These are phyloP conservation scores for Xylariaceae sp. DNA, from an alignment of 2,329 filamentous ascomycete species.

Conservation along the genomic window DNA sequence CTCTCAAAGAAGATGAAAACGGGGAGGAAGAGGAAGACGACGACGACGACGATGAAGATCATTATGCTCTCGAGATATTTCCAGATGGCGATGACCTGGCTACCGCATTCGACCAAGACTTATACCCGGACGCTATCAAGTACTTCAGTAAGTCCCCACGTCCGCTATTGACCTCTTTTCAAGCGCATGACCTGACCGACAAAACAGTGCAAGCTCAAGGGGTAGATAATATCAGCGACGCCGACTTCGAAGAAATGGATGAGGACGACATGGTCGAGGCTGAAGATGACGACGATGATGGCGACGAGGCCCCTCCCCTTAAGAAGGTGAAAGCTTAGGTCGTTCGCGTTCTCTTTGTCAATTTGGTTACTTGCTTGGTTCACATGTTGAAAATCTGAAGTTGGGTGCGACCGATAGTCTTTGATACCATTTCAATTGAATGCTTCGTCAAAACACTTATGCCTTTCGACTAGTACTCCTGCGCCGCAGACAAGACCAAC, in stretches of 20 bases:
- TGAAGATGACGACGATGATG: slow-evolving; percentile 47
- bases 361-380: too few species aligned
- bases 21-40: slow-evolving; percentile 47
- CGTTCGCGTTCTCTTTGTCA: background rate
- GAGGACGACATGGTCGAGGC: slow-evolving; percentile 35
- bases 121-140: slow-evolving; percentile 84
- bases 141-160: slow-evolving; percentile 73
- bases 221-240: slow-evolving; percentile 62
- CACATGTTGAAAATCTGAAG: too few species aligned
- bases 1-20: slow-evolving; percentile 1
- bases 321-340: slow-evolving; percentile 43
- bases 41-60: slow-evolving; percentile 59
- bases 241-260: slow-evolving; percentile 61
- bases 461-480: too few species aligned
- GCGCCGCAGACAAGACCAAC: too few species aligned
- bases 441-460: too few species aligned
- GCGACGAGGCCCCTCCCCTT: slow-evolving; percentile 47
- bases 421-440: too few species aligned
- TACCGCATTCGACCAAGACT: slow-evolving; percentile 76
- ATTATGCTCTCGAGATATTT: slow-evolving; percentile 78
- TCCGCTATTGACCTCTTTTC: background rate
- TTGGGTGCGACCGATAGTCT: too few species aligned
- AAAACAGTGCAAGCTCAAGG: slow-evolving; percentile 66
- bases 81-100: slow-evolving; percentile 83
- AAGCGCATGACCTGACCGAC: slow-evolving; percentile 32